Evolutionary conservation across 805 yeast species (phyloP), one percentile per base, ranked within the genome.

Genomic region (Kregervanrija pseudodelftensis): DNA sequence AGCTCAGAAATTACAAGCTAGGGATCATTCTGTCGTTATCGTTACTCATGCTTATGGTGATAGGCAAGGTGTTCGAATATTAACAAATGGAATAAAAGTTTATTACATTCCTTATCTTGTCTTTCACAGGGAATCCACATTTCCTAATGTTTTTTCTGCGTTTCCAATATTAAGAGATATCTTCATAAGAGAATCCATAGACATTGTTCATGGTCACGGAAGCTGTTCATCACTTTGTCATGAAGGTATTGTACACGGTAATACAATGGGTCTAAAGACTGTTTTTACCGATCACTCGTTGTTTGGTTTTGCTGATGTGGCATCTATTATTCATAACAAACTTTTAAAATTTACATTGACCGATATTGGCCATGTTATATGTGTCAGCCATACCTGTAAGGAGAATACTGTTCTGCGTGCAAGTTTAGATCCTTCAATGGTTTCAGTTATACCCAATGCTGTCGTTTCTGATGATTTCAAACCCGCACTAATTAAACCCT

Each of bases 381-480:
- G 97, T 64, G 99, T 93, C 2, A 85, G 95, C 3, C 93, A 93
- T 59, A 91, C 97, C 0, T 88, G 98, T 61, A 90, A 93, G 58
- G 99, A 93, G 54, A 93, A 93, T 60, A 89, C 95, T 8, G 96
- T 90, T 4, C 69, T 93, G 11, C 69, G 99, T 42, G 95, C 95
- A 0, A 77, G 84, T 1, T 65, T 90, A 36, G 85, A 87, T 51
- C 97, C 97, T 0, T 58, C 73, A 5, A 66, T 67, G 41, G 91
- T 89, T 4, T 81, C 90, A 12, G 99, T 90, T 17, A 93, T 93
- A 13, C 99, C 99, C 0, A 93, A 93, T 65, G 99, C 99, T 0
- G 95, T 93, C 4, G 79, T 93, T 1, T 76, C 93, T 4, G 76
- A 77, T 39, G 95, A 90, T 60, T 93, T 93, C 60, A 60, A 61